Conservation (phyloP, 164 flowering plant species). For the Tetracentron sinense region DNA sequence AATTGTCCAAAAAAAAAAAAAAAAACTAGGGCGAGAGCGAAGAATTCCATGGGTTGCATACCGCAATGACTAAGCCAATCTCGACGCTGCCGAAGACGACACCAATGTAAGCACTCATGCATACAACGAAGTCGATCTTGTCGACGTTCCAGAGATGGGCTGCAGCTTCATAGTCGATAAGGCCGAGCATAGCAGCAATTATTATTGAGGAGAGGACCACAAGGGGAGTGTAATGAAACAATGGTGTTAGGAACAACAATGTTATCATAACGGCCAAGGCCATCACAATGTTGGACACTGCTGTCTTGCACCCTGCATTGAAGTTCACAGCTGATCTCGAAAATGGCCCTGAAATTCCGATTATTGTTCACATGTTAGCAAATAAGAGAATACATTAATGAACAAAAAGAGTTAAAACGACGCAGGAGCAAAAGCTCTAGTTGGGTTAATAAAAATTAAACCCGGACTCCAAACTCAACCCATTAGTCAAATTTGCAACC, state of each 20-base stretch:
- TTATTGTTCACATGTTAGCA: background rate
- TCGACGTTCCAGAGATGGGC: conserved; percentile 62
- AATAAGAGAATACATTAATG: too few species aligned
- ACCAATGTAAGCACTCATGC: conserved; percentile 61
- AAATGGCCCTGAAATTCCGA: conserved; percentile 51
- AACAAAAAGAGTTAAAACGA: too few species aligned
- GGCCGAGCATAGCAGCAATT: conserved; percentile 70
- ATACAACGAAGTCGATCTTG: conserved; percentile 61
- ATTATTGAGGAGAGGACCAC: conserved; percentile 67
- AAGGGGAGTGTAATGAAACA: conserved; percentile 67
- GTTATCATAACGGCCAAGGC: conserved; percentile 65
- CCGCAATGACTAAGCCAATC: conserved; percentile 59
- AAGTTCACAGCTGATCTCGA: conserved; percentile 72
- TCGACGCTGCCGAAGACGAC: conserved; percentile 62
- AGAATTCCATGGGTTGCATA: conserved; percentile 22
- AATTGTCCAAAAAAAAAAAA: too few species aligned
- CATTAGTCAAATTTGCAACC: too few species aligned
- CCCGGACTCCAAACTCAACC: too few species aligned
- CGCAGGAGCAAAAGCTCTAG: background rate
- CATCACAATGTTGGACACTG: conserved; percentile 70
- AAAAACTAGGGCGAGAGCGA: background rate
- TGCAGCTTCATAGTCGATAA: conserved; percentile 66
- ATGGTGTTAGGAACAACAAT: conserved; percentile 50
- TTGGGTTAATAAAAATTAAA: too few species aligned
- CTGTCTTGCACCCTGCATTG: conserved; percentile 78